These are phyloP conservation scores for Hyphodiscus hymeniophilus DNA, from an alignment of 495 filamentous ascomycete species.

Conservation along the genomic window DNA sequence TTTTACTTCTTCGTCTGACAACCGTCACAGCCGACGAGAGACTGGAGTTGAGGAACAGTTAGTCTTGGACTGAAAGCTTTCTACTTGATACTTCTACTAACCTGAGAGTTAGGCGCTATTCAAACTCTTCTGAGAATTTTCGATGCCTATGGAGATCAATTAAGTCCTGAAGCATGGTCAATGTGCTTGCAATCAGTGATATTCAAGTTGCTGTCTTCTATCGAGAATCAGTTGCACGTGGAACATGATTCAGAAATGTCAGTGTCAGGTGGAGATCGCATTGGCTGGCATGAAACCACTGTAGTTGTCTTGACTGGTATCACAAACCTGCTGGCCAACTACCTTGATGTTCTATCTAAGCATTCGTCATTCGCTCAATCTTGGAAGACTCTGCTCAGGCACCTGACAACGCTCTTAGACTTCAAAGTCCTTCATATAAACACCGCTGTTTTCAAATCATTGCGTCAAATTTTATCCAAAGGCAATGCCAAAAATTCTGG, in stretches of 20 bases:
- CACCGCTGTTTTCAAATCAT: conserved; percentile 59
- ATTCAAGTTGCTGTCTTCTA: conserved; percentile 59
- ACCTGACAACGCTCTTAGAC: conserved; percentile 52
- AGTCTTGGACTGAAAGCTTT: conserved; percentile 23
- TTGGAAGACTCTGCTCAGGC: conserved; percentile 61
- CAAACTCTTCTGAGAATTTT: conserved; percentile 89
- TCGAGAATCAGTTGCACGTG: conserved; percentile 36
- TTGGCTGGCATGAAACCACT: conserved; percentile 69
- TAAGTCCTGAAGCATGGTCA: conserved; percentile 73
- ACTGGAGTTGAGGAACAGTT: conserved; percentile 81
- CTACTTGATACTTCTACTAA: conserved; percentile 21
- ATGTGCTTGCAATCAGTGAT: conserved; percentile 74
- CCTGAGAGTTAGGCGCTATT: conserved; percentile 43
- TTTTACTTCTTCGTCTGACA: conserved; percentile 70
- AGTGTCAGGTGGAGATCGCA: conserved; percentile 31
- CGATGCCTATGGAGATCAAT: conserved; percentile 76
- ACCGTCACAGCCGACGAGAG: conserved; percentile 68
- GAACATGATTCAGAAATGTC: conserved; percentile 14
- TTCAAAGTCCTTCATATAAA: conserved; percentile 59
- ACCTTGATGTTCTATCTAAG: conserved; percentile 50
- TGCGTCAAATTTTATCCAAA: conserved; percentile 58
- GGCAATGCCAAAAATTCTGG: conserved; percentile 32
- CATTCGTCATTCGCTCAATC: conserved; percentile 51
- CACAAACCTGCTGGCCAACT: conserved; percentile 57
- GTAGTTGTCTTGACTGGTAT: conserved; percentile 65